These are phyloP conservation scores for Raddia distichophylla DNA, from an alignment of 176 grass and related monocot genomes.

Conservation along the genomic window DNA sequence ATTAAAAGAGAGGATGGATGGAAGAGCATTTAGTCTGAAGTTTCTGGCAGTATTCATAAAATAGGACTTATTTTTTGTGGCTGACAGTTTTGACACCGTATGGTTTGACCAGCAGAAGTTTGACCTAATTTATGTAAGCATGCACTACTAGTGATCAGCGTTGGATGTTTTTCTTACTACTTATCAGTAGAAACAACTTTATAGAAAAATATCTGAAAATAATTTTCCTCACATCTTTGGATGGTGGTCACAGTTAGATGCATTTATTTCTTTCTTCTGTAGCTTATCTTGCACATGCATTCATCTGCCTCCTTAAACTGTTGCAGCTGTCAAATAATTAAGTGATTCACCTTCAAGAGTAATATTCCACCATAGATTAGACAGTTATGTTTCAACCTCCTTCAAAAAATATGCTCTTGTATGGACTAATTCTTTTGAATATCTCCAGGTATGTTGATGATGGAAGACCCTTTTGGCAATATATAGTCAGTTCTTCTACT, in stretches of 20 bases:
- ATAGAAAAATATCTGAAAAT: neutral
- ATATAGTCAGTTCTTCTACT: slow-evolving; percentile 88
- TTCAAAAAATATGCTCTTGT: slow-evolving; percentile 5
- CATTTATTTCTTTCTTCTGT: slow-evolving; percentile 17
- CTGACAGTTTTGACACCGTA: neutral
- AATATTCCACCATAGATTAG: neutral
- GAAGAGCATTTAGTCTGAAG: neutral
- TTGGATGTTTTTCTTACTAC: neutral
- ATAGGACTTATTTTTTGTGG: neutral
- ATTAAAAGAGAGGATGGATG: neutral
- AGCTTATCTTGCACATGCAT: slow-evolving; percentile 17
- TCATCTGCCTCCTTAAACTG: slow-evolving; percentile 11
- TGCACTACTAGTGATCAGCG: neutral
- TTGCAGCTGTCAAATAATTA: neutral
- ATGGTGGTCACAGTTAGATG: neutral
- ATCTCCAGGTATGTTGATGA: slow-evolving; percentile 89
- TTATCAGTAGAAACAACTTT: slow-evolving; percentile 9
- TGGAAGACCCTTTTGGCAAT: slow-evolving; percentile 91
- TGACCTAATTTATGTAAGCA: slow-evolving; percentile 11
- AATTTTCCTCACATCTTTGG: neutral
- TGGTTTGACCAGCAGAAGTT: neutral
- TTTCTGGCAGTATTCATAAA: neutral
- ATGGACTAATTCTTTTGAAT: slow-evolving; percentile 25
- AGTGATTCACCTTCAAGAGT: neutral
- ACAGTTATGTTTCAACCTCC: slow-evolving; percentile 1